Conservation (phyloP, 106 monocot genomes). For the Dendrobium officinale region DNA sequence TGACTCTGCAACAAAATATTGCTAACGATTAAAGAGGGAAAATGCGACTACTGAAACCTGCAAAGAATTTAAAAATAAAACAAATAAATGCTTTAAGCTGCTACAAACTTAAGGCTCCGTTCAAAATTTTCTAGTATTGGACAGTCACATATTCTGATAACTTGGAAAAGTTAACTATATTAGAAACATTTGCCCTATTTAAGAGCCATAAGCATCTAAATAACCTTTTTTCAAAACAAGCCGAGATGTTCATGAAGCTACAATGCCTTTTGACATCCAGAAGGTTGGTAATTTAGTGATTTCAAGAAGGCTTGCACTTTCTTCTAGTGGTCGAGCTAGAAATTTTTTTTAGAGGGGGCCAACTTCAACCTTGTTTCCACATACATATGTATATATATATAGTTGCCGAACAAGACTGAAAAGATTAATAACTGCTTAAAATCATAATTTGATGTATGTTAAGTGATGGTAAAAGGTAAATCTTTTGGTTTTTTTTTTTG, state of each 20-base stretch:
- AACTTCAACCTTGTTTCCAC: too few species aligned
- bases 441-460: too few species aligned
- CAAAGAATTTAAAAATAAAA: background rate
- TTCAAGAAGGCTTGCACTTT: background rate
- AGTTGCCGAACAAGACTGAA: too few species aligned
- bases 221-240: background rate
- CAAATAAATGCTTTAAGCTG: background rate
- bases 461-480: too few species aligned
- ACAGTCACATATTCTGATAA: background rate
- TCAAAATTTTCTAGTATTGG: background rate
- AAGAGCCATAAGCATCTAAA: background rate
- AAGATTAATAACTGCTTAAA: too few species aligned
- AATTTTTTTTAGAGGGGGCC: too few species aligned
- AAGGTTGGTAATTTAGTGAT: background rate
- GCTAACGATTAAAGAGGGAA: background rate
- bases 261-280: background rate
- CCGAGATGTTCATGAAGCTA: background rate
- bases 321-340: too few species aligned
- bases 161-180: background rate
- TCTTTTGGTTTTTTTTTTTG: too few species aligned
- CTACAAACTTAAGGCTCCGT: background rate
- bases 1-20: conserved; percentile 52
- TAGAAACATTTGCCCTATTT: background rate
- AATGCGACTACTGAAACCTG: background rate
- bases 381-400: too few species aligned